These are phyloP conservation scores for Kodamaea anthophila DNA, from an alignment of 1,139 yeast genomes.

Conservation along the genomic window DNA sequence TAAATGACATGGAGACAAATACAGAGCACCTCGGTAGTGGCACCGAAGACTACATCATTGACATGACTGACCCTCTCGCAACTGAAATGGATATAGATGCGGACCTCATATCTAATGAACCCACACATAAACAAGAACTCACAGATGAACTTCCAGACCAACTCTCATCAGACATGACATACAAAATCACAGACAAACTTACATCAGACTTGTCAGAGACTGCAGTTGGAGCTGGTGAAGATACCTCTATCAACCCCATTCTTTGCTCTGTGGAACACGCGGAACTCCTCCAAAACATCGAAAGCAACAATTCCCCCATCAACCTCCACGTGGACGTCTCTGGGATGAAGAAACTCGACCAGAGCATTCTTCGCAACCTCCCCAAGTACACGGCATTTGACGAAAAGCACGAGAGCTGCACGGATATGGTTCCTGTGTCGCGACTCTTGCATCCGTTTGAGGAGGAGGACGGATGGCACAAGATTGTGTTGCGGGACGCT, in stretches of 20 bases:
- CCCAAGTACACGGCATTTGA: slow-evolving; percentile 52
- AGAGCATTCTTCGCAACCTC: slow-evolving; percentile 46
- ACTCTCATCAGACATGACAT: no score
- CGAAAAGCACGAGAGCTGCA: slow-evolving; percentile 20
- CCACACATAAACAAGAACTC: no score
- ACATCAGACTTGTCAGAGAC: no score
- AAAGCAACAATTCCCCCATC: slow-evolving; percentile 37
- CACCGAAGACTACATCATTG: not conserved
- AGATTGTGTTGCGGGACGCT: slow-evolving; percentile 49
- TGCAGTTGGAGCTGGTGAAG: no score
- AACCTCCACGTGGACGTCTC: slow-evolving; percentile 48
- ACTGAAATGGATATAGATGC: no score
- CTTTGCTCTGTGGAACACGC: slow-evolving; percentile 5
- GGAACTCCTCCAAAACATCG: slow-evolving; percentile 5
- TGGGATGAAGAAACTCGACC: slow-evolving; percentile 50
- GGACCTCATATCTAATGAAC: no score
- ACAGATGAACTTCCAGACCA: no score
- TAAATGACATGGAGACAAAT: no score
- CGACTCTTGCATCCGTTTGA: slow-evolving; percentile 57
- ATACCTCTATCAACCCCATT: no score
- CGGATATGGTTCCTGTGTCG: slow-evolving; percentile 48
- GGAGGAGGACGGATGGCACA: slow-evolving; percentile 59
- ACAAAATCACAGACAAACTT: no score
- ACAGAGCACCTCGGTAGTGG: no score
- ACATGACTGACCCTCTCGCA: not conserved